phyloP scores from a whole-genome alignment of 1,139 yeast species.

The Blastobotrys ciferrii region DNA sequence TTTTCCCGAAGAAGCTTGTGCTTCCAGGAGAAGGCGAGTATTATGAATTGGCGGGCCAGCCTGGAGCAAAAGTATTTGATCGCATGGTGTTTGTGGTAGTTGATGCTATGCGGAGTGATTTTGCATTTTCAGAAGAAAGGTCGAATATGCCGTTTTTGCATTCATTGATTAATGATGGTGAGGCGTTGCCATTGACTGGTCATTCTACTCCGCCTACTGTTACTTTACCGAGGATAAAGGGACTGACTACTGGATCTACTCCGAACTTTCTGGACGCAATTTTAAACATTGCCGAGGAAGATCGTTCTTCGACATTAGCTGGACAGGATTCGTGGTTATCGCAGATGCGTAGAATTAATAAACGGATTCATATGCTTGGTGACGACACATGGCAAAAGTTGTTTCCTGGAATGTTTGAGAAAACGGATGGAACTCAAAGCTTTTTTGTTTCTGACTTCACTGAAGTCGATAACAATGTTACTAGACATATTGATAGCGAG shows the following conservation, averaged over 20 bases:
- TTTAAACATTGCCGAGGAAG: conserved; percentile 89
- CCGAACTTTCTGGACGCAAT: conserved; percentile 96
- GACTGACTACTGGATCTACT: conserved; percentile 89
- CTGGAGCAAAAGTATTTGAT: conserved; percentile 52
- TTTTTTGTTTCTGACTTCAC: conserved; percentile 93
- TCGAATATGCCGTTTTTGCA: conserved; percentile 71
- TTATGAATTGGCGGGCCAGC: conserved; percentile 28
- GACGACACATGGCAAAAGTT: conserved; percentile 97
- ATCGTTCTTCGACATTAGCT: conserved; percentile 68
- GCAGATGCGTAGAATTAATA: conserved; percentile 51
- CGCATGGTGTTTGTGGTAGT: conserved; percentile 78
- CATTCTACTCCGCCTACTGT: conserved; percentile 95
- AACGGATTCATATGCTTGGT: conserved; percentile 78
- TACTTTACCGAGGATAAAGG: conserved; percentile 88
- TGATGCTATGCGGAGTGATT: conserved; percentile 91
- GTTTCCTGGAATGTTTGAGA: conserved; percentile 65
- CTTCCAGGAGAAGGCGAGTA: conserved; percentile 53
- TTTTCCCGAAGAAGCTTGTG: conserved; percentile 82
- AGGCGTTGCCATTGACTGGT: conserved; percentile 86
- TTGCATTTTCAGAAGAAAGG: conserved; percentile 54
- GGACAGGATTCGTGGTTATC: conserved; percentile 85
- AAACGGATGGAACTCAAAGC: conserved; percentile 84
- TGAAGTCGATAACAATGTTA: conserved; percentile 90
- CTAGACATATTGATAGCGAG: conserved; percentile 72
- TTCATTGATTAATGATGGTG: conserved; percentile 56